Evolutionary conservation across 495 filamentous ascomycete genomes (phyloP).

Genomic region (Platismatia glauca): DNA sequence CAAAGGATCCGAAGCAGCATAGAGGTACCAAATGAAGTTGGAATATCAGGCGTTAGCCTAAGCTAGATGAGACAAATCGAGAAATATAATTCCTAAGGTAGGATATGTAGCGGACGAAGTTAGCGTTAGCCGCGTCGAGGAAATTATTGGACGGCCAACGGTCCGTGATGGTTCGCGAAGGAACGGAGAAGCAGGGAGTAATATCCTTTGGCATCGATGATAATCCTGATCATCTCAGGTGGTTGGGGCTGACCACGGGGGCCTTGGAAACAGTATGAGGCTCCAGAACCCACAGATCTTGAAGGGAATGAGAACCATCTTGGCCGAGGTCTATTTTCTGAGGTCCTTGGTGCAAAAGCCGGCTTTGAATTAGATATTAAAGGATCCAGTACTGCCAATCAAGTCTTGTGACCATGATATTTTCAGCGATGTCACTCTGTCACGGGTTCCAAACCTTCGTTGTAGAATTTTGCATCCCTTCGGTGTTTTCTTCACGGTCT

Average conservation of each 20-base stretch:
- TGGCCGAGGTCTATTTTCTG: not conserved
- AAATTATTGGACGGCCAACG: not conserved
- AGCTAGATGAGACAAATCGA: not conserved
- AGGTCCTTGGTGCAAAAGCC: not conserved
- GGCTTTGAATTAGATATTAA: not conserved
- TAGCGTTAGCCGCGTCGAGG: not conserved
- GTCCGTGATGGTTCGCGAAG: not conserved
- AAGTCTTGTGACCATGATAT: not conserved
- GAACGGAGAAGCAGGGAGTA: not conserved
- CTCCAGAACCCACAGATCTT: not conserved
- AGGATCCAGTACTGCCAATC: not conserved
- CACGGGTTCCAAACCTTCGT: conserved; percentile 51
- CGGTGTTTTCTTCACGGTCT: conserved; percentile 28
- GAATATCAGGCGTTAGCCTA: not conserved
- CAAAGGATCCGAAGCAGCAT: too few relatives aligned
- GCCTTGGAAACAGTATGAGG: not conserved
- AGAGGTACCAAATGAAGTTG: too few relatives aligned
- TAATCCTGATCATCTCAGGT: not conserved
- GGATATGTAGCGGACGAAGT: not conserved
- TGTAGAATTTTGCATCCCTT: conserved; percentile 22
- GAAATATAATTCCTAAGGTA: not conserved
- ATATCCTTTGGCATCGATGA: not conserved
- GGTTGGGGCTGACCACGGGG: not conserved
- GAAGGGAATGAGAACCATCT: not conserved
- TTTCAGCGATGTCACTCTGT: conserved; percentile 31